Evolutionary conservation across 345 rosid species (phyloP).

Genomic region (Eutrema heterophyllum): DNA sequence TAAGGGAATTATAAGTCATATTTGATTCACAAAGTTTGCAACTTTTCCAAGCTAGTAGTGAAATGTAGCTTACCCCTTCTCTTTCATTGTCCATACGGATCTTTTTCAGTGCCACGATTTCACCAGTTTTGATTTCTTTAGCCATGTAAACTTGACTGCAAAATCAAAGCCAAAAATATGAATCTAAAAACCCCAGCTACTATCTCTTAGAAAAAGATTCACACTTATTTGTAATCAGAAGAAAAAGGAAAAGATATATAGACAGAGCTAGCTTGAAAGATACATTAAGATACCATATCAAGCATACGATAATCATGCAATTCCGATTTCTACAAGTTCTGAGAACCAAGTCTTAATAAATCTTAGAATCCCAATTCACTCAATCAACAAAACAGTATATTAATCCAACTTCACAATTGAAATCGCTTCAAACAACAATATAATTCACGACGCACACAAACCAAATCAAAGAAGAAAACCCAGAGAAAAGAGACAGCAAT

Average conservation of each 20-base stretch:
- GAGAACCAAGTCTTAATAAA: background rate
- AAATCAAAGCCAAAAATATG: slow-evolving; percentile 10
- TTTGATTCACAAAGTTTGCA: background rate
- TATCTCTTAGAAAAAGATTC: background rate
- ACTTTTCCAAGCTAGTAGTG: background rate
- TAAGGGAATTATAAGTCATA: background rate
- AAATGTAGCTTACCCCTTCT: slow-evolving; percentile 69
- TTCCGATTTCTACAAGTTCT: background rate
- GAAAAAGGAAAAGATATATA: background rate
- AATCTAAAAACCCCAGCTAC: background rate
- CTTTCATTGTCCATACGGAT: slow-evolving; percentile 97
- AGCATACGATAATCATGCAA: background rate
- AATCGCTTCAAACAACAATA: background rate
- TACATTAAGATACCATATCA: background rate
- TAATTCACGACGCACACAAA: background rate
- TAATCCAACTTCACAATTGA: background rate
- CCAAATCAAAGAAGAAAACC: background rate
- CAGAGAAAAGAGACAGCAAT: background rate
- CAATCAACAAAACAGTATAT: background rate
- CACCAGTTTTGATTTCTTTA: slow-evolving; percentile 79
- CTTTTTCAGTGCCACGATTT: slow-evolving; percentile 93
- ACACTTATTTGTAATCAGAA: background rate
- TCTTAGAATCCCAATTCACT: background rate
- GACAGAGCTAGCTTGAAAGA: background rate
- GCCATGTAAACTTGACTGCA: slow-evolving; percentile 99